phyloP scores from a whole-genome alignment of 192 early-diverging fungal genomes.

The Backusella macrospora region DNA sequence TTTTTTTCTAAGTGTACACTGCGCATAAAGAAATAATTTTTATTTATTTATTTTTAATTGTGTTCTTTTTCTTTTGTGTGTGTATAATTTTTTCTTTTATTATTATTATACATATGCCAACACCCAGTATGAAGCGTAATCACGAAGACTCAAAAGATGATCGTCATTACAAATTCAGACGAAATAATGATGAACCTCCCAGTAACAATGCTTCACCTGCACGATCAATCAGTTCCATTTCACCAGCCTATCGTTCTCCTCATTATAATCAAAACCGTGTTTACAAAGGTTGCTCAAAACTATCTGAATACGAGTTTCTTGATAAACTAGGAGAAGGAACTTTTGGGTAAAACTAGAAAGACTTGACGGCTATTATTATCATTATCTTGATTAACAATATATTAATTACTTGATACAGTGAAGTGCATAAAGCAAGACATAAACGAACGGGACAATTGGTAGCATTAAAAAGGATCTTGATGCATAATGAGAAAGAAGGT shows the following conservation, averaged over 20 bases:
- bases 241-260: constrained; percentile 21
- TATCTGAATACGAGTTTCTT: constrained; percentile 80
- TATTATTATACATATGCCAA: no score
- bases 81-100: no score
- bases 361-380: not conserved
- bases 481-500: constrained; percentile 95
- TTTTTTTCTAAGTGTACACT: not conserved
- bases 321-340: constrained; percentile 96
- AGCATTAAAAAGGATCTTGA: constrained; percentile 92
- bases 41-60: not conserved
- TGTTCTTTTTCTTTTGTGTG: not conserved
- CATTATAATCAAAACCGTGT: not conserved
- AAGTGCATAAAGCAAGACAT: constrained; percentile 86
- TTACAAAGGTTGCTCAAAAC: constrained; percentile 71
- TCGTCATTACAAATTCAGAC: not conserved
- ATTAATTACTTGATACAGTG: constrained; percentile 51
- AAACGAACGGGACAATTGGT: constrained; percentile 67
- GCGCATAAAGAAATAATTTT: not conserved
- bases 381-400: not conserved
- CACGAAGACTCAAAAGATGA: constrained; percentile 15
- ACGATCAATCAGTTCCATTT: constrained; percentile 7
- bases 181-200: not conserved
- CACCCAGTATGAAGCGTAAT: constrained; percentile 4
- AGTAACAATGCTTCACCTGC: constrained; percentile 9
- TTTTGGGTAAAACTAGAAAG: constrained; percentile 73